A percentile compares a stretch with the other conserved stretches of the same genome.
Evolutionary conservation across 305 asterid genomes (phyloP).

Genomic region (Stenogyne calaminthoides): DNA sequence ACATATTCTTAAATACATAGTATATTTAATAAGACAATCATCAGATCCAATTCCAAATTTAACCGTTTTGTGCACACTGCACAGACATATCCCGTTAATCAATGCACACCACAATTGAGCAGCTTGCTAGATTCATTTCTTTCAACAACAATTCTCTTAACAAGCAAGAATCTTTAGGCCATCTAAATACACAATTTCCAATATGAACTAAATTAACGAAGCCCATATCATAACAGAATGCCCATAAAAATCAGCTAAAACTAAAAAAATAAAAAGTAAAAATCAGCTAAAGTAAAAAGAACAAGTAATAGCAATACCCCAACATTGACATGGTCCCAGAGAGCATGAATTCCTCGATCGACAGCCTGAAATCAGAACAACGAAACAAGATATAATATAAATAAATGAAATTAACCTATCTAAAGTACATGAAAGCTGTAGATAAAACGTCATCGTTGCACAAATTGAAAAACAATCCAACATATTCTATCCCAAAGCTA

Average conservation of each 20-base stretch:
- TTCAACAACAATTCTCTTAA: not conserved
- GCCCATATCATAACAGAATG: not conserved
- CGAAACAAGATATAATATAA: conserved; percentile 14
- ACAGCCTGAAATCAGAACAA: conserved; percentile 67
- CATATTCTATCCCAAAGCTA: not conserved
- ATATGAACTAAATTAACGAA: not conserved
- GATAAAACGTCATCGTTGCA: not conserved
- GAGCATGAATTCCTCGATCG: conserved; percentile 74
- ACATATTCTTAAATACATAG: not conserved
- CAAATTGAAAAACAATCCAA: conserved; percentile 1
- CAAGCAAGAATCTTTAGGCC: conserved; percentile 1
- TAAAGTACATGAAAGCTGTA: not conserved
- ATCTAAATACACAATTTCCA: not conserved
- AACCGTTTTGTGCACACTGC: not conserved
- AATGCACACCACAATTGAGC: not conserved
- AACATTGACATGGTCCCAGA: conserved; percentile 80
- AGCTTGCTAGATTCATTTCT: not conserved
- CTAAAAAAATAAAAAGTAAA: conserved; percentile 11
- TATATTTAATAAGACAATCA: not conserved
- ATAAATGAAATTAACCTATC: conserved; percentile 1
- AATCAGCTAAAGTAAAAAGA: not conserved
- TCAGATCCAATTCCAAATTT: not conserved
- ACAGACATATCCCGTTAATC: not conserved
- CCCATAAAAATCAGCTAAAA: not conserved
- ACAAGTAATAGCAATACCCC: conserved; percentile 56